phyloP scores from a whole-genome alignment of 257 asterid species.

The Ajuga chamaepitys region DNA sequence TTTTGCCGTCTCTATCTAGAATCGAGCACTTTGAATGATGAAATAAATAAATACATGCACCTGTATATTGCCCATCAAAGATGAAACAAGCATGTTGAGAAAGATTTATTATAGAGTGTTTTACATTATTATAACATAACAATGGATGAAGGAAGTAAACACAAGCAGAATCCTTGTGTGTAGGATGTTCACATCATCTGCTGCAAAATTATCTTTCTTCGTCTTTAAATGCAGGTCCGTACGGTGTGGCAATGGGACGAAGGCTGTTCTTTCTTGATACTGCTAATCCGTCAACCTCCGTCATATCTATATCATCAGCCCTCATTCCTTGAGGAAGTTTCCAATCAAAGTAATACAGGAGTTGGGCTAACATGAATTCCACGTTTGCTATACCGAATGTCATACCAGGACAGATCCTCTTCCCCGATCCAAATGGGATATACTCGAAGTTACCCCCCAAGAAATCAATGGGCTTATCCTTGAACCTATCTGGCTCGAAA shows the following conservation, averaged over 20 bases:
- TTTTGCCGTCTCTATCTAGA: no score
- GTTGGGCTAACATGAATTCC: not conserved
- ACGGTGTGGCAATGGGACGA: not conserved
- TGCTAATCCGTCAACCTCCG: not conserved
- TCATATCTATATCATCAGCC: not conserved
- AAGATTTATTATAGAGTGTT: no score
- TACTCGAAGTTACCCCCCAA: slow-evolving; percentile 2
- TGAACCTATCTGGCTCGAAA: slow-evolving; percentile 12
- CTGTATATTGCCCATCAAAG: no score
- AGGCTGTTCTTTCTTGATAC: not conserved
- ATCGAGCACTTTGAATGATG: no score
- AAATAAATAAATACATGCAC: no score
- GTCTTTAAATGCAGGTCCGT: not conserved
- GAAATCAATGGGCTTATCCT: not conserved
- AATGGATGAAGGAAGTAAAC: no score
- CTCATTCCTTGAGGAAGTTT: not conserved
- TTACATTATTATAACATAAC: no score
- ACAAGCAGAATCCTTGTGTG: no score
- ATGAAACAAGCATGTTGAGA: no score
- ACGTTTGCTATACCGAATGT: not conserved
- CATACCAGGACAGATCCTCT: slow-evolving; percentile 14
- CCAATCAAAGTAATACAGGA: slow-evolving; percentile 9
- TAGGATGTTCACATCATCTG: no score
- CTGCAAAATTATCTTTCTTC: no score
- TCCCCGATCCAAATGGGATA: slow-evolving; percentile 10